Evolutionary conservation across 1,139 yeast genomes (phyloP), one percentile per base, ranked within the genome.

Genomic region (Debaryomyces sp.): DNA sequence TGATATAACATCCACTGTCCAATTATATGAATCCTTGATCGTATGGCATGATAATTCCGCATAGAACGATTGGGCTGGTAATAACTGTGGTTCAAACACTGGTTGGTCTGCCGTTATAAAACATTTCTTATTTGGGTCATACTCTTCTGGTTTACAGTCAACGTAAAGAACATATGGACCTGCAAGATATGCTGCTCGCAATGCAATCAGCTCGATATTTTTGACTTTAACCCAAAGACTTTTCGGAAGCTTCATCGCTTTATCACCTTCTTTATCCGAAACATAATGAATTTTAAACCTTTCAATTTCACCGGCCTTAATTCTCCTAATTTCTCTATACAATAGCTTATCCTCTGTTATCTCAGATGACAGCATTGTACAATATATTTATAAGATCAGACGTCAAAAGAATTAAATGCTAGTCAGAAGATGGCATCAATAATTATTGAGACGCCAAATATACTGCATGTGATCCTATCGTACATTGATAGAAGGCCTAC

Each of bases 121-220:
- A 52, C 81, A 77, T 48, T 70, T 68, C 42, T 74, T 68, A 23
- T 78, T 70, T 51, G 81, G 85, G 47, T 82, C 77, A 61, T 83
- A 94, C 27, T 81, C 87, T 8, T 70, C 80, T 0, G 89, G 77
- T 44, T 85, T 70, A 45, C 95, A 84, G 65, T 94, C 97, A 21
- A 86, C 94, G 60, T 92, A 94, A 2, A 94, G 64, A n/a, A 88
- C 80, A 61, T 83, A 92, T 0, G 99, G 99, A 0, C 98, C 99
- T 38, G 91, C 85, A 23, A 94, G 70, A 61, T 87, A 89, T 0
- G 96, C 96, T 0, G 98, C 97, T 42, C 97, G 68, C 57, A 89
- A 69, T 0, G 97, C 84, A 9, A 89, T 65, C 49, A 84, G 82
- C 59, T 90, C 96, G 5, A 74, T 75, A 64, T 94, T 94, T 57